Conservation (phyloP, 306 rosid genomes). For the Fragaria nilgerrensis region DNA sequence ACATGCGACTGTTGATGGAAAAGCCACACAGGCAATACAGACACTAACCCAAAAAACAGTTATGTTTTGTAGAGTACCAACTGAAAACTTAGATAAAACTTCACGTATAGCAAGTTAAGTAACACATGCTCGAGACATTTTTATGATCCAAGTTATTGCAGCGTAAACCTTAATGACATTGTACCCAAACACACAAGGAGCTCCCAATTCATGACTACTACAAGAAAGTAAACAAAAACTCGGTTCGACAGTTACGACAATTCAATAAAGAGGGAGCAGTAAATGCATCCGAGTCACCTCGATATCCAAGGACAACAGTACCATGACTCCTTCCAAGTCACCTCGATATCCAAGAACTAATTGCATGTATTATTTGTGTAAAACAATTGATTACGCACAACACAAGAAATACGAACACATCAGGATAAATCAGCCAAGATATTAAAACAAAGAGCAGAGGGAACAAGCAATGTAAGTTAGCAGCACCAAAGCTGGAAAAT, state of each 20-base stretch:
- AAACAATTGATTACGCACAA: not conserved
- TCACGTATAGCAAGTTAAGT: not conserved
- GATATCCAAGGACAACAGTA: not conserved
- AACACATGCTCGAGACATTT: not conserved
- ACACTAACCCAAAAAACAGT: not conserved
- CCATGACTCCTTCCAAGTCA: not conserved
- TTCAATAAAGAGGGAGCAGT: not conserved
- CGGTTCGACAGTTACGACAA: not conserved
- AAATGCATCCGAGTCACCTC: not conserved
- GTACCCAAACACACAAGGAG: not conserved
- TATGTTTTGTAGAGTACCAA: not conserved
- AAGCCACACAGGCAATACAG: not conserved
- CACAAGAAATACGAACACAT: not conserved
- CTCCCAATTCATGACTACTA: not conserved
- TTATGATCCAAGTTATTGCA: not conserved
- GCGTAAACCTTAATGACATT: not conserved
- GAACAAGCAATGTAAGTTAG: not conserved
- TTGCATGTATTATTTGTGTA: not conserved
- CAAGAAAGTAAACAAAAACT: not conserved
- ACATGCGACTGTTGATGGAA: not conserved
- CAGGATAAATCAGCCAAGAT: not conserved
- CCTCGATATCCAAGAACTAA: no score
- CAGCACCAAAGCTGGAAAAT: not conserved
- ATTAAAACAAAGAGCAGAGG: not conserved
- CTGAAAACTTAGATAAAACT: not conserved